These are phyloP conservation scores for Tubosaeta sp. DNA, from an alignment of 768 basidiomycete genomes.

Conservation along the genomic window DNA sequence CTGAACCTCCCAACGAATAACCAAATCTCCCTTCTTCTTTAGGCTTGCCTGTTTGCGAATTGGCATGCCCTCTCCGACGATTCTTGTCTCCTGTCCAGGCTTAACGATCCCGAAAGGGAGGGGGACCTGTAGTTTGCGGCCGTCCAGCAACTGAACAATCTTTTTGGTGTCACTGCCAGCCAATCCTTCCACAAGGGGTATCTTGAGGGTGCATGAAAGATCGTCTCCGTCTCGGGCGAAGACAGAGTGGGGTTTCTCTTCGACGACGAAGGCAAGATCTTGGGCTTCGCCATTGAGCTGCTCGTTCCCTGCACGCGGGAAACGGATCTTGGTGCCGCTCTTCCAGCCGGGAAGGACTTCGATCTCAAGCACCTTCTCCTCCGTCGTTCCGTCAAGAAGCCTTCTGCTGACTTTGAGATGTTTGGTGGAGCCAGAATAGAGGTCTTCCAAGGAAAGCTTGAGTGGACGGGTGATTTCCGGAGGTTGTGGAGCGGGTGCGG, in stretches of 20 bases:
- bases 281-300: slow-evolving; percentile 61
- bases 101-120: slow-evolving; percentile 67
- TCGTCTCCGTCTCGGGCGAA: slow-evolving; percentile 84
- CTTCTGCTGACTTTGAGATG: slow-evolving; percentile 82
- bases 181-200: slow-evolving; percentile 84
- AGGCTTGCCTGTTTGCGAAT: slow-evolving; percentile 72
- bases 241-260: slow-evolving; percentile 81
- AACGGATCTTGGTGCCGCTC: slow-evolving; percentile 90
- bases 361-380: slow-evolving; percentile 85
- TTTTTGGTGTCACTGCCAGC: slow-evolving; percentile 52
- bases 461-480: slow-evolving; percentile 77
- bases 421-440: slow-evolving; percentile 82
- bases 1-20: slow-evolving; percentile 76
- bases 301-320: slow-evolving; percentile 85
- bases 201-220: slow-evolving; percentile 52
- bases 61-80: slow-evolving; percentile 87
- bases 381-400: slow-evolving; percentile 64
- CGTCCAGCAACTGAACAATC: slow-evolving; percentile 72
- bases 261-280: slow-evolving; percentile 95
- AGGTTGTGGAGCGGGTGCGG: slow-evolving; percentile 32
- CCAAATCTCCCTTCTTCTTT: slow-evolving; percentile 77
- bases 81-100: slow-evolving; percentile 66
- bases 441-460: slow-evolving; percentile 79
- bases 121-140: slow-evolving; percentile 65
- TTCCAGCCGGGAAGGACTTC: slow-evolving; percentile 89